These are phyloP conservation scores for Ascocoryne sarcoides DNA, from an alignment of 2,329 filamentous ascomycete genomes.

Conservation along the genomic window DNA sequence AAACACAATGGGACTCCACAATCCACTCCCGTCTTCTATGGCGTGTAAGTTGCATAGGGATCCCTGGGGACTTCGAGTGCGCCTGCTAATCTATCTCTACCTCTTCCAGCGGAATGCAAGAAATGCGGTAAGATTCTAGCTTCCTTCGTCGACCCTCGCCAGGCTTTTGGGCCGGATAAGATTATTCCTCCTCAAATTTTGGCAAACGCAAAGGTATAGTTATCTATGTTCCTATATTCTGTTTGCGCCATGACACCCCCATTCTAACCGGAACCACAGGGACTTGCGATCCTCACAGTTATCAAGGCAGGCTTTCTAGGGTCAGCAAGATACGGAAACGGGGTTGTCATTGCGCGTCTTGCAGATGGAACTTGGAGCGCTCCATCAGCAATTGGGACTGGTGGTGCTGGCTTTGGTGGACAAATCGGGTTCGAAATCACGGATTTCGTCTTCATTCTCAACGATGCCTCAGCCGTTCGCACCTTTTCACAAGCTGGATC, in stretches of 20 bases:
- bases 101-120: slow-evolving; percentile 75
- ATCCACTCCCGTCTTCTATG: slow-evolving; percentile 57
- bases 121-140: slow-evolving; percentile 94
- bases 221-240: not conserved
- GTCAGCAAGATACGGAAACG: slow-evolving; percentile 72
- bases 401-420: slow-evolving; percentile 74
- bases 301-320: slow-evolving; percentile 83
- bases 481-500: slow-evolving; percentile 90
- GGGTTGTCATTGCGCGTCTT: slow-evolving; percentile 71
- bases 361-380: slow-evolving; percentile 74
- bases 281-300: slow-evolving; percentile 77
- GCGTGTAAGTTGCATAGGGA: slow-evolving; percentile 62
- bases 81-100: not conserved
- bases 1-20: slow-evolving; percentile 52
- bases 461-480: slow-evolving; percentile 80
- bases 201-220: slow-evolving; percentile 73
- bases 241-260: not conserved
- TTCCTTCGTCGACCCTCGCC: slow-evolving; percentile 88
- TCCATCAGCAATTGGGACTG: slow-evolving; percentile 70
- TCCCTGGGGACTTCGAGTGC: too few species aligned
- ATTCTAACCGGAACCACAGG: slow-evolving; percentile 34
- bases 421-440: slow-evolving; percentile 84
- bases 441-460: slow-evolving; percentile 97
- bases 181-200: slow-evolving; percentile 89
- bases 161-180: slow-evolving; percentile 93